Percentiles rank a stretch among this genome's conserved stretches.
Evolutionary conservation across 768 basidiomycete species (phyloP).

Genomic region (Pleurotus tuber-regium): DNA sequence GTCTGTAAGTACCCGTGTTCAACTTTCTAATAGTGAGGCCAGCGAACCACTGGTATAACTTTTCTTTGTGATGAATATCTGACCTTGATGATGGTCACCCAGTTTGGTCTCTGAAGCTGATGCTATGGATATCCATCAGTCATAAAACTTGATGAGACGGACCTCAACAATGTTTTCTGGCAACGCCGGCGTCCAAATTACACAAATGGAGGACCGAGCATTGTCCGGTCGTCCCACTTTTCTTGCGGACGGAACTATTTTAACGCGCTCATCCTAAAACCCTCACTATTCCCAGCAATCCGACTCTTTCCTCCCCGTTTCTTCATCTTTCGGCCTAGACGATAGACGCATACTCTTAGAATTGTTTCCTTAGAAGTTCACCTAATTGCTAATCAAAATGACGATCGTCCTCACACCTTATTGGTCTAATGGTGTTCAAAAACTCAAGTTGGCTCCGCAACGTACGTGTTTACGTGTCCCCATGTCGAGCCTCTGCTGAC

Average conservation of each 20-base stretch:
- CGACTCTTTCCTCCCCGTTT: background rate
- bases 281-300: background rate
- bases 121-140: background rate
- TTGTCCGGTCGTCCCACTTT: constrained; percentile 6
- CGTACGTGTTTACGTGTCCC: constrained; percentile 37
- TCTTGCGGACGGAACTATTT: constrained; percentile 7
- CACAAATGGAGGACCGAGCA: constrained; percentile 7
- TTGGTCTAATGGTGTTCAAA: constrained; percentile 69
- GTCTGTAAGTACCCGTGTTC: no score
- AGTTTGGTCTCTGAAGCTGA: background rate
- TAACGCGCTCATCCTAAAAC: background rate
- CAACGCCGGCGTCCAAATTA: constrained; percentile 6
- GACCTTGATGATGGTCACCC: background rate
- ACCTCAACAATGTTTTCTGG: background rate
- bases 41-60: no score
- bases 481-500: constrained; percentile 2
- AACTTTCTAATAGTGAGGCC: no score
- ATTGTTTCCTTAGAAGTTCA: background rate
- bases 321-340: background rate
- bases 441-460: constrained; percentile 57
- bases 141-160: background rate
- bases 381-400: constrained; percentile 31
- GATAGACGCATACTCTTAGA: background rate
- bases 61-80: background rate
- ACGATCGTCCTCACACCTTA: constrained; percentile 69